Base-by-base conservation (phyloP, 768 basidiomycete species). In the Kwoniella dejecticola region DNA sequence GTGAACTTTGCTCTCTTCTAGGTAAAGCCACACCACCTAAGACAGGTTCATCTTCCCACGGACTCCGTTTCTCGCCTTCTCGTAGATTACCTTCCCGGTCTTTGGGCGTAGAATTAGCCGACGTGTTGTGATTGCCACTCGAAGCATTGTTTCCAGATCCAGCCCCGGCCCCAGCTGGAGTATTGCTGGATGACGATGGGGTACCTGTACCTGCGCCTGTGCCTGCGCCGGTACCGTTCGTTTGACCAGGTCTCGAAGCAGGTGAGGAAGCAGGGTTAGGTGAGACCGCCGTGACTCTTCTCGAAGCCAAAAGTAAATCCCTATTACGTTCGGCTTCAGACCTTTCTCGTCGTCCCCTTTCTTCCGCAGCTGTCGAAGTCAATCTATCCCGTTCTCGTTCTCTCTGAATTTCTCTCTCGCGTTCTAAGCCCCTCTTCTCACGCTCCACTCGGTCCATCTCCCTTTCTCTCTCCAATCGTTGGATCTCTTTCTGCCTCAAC, bases 311-410 rank as follows among this genome's bases (percentile, higher is more conserved):
- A 4, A 75, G 44, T 19, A 72, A 45, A 61, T 75, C 74, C 23
- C 74, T 45, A 52, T 75, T 75, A 17, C 69, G 44, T 36, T 75
- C 73, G 3, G 68, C 68, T 53, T 75, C 73, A 3, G 57, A 63
- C 33, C 57, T 55, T 30, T 66, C 67, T 47, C 61, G 42, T 55
- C 60, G 17, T 24, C 24, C 48, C 15, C 45, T 23, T 11, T 31
- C 19, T 1, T 48, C 52, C 0, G 50, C 13, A 48, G 17, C 33
- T 10, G 29, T 44, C 12, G 29, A 21, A 1, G 30, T 10, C 17
- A 13, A n/a, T 56, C 65, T 38, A 53, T 58, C 53, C 52, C 68
- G 48, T 47, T 62, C 52, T 47, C 58, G 19, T 52, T 64, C 31
- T 52, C 62, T 24, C n/a, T 42, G 52, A 19, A 45, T 24, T 23